phyloP scores from a whole-genome alignment of 2,329 filamentous ascomycete species.

The Knufia fluminis region DNA sequence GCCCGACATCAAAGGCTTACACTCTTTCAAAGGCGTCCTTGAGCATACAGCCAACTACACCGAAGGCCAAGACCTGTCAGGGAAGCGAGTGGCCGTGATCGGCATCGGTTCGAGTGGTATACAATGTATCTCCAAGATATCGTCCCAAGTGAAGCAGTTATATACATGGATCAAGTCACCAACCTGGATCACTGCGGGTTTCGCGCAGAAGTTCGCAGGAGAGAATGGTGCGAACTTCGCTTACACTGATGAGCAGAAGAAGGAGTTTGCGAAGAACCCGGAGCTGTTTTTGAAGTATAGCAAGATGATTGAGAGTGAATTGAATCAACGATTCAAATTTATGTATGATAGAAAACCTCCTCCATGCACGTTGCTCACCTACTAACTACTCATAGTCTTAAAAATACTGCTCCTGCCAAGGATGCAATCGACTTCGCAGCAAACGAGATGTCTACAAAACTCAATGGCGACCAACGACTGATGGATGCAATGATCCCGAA shows the following conservation, averaged over 20 bases:
- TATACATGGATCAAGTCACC: constrained; percentile 26
- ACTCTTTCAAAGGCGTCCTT: constrained; percentile 29
- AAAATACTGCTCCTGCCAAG: constrained; percentile 38
- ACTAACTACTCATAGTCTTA: too few relatives aligned
- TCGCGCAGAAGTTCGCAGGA: constrained; percentile 20
- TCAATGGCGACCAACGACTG: constrained; percentile 30
- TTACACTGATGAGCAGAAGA: constrained; percentile 15
- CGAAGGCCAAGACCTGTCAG: constrained; percentile 22
- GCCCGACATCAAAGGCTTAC: constrained; percentile 30
- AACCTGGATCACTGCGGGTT: constrained; percentile 25
- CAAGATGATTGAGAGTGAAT: constrained; percentile 40
- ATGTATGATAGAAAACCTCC: too few relatives aligned
- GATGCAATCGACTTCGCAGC: constrained; percentile 26
- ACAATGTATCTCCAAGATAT: constrained; percentile 29
- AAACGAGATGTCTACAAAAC: constrained; percentile 17
- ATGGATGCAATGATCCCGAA: constrained; percentile 39
- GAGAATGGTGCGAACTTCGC: constrained; percentile 18
- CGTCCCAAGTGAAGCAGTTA: constrained; percentile 27
- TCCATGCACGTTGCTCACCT: too few relatives aligned
- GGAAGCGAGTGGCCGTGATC: constrained; percentile 24
- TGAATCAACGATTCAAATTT: constrained; percentile 47
- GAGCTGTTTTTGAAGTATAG: constrained; percentile 32
- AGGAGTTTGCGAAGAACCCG: constrained; percentile 35
- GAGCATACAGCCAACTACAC: constrained; percentile 28
- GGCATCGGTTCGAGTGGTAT: constrained; percentile 23